Base-by-base conservation (phyloP, 768 basidiomycete species). In the Boletus speciosus region DNA sequence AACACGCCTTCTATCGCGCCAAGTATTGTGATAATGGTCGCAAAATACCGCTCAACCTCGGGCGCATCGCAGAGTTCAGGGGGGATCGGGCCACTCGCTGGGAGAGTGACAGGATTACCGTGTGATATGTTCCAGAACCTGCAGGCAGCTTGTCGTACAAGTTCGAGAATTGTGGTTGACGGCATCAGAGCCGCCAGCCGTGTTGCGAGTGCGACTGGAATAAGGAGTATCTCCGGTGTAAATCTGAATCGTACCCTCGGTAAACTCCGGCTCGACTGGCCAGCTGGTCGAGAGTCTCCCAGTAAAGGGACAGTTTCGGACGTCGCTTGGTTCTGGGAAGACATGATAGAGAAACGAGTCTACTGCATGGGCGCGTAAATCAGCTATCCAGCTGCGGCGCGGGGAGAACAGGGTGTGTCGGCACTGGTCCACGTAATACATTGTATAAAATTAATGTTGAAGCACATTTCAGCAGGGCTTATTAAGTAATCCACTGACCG, bases 101-200 rank as follows among this genome's bases (percentile, higher is more conserved):
- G 50, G 10, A 68, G 41, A 5, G 35, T 14, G 14, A 36, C 38
- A 12, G 53, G 47, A 49, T 52, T 21, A 25, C 51, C 41, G 19
- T 65, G 62, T 2, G 51, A 42, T 1, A 12, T 42, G 31, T 59
- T 61, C 61, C 68, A 72, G 19, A 57, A 12, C 31, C 56, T 59
- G 58, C 71, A 72, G 35, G 70, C 50, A 16, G 61, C 46, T 41
- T 57, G 60, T 31, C 69, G 66, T 2, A 67, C 11, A 10, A 71
- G 54, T 12, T 61, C 63, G 12, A 67, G 38, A 16, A 65, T 41
- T 6, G 71, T 73, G 1, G 71, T 69, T 2, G 56, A 16, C 19
- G 64, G 51, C n/a, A 72, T 52, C 10, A 38, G 42, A 4, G 12
- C 42, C 6, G 67, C 70, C 21, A 72, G 45, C 7, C 47, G 59